Base-by-base conservation (phyloP, 2,329 filamentous ascomycete genomes). In the Colletotrichum aenigma region DNA sequence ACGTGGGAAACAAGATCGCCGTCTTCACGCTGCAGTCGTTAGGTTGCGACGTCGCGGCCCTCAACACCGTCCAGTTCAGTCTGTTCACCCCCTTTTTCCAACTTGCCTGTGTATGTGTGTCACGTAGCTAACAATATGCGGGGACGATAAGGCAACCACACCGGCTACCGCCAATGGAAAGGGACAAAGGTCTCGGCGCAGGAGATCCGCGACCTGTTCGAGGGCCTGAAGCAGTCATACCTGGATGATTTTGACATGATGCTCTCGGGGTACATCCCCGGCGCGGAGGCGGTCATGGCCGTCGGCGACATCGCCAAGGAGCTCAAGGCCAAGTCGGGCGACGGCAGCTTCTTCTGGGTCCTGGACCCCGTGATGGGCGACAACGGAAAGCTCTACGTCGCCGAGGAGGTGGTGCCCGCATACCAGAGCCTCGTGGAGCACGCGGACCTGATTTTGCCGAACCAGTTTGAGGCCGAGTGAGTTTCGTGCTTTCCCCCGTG, bases 11-110 rank as follows among this genome's bases (percentile, higher is more conserved):
- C 84, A 98, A 96, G 81, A 98, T 99, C 89, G 96, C 96, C 56
- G 96, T 96, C 2, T 97, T 98, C 82, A 95, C 96, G 79, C 94
- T 99, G 90, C 96, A 99, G 85, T 94, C 94, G 1, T 87, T 99
- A 66, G 97, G 97, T 64, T 98, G 96, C 82, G 96, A 99, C 81
- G 96, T 98, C 8, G 94, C 96, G 10, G 95, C 96, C 4, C 90
- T 99, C 81, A 98, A 99, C 84, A 99, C 97, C 0, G 97, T 99
- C 8, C 94, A 99, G 81, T 99, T 98, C 87, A 98, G 96, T 98
- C 88, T 84, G 93, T 73, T 10, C 12, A n/a, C 7, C 30, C 34
- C 30, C 58, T 58, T 55, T 38, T 6, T 6, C 26, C 24, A 30
- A 7, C 52, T 12, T 30, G 55, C 10, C 65, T 58, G 38, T 66